Evolutionary conservation across 192 early-diverging fungal genomes (phyloP), one percentile per base, ranked within the genome.

Genomic region (Coemansia sp.): DNA sequence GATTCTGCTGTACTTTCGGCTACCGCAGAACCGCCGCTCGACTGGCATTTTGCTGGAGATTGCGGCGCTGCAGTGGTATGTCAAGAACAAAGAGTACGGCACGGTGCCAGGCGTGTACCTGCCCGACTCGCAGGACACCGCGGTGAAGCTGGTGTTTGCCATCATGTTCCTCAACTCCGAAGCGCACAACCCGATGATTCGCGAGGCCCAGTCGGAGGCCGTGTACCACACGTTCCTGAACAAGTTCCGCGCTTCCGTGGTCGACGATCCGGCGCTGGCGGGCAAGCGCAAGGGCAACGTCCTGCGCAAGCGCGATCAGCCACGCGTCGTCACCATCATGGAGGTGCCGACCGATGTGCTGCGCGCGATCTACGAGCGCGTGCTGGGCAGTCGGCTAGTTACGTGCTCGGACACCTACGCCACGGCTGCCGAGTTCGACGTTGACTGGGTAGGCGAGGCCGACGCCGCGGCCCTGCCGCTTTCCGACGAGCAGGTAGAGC

Each of bases 221-320:
- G 69, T 61, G 17, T 78, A 55, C 50, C 75, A 70, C 40, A 64
- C 63, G 12, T 60, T 78, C 29, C 23, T 65, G n/a, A 36, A 51
- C 47, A 67, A 67, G 50, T 78, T 78, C 58, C 69, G 66, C 36
- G 75, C 65, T 12, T 60, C 75, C n/a, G 65, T 78, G 9, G 75
- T 78, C 22, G 75, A 72, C 58, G 75, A 78, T 36, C 75, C 68
- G 2, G 75, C 64, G 22, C 46, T 77, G 15, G 43, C 64, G 22
- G 61, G 43, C 53, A 57, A 58, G 57, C 75, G 75, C 64, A 78
- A 78, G 56, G 75, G 65, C 60, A 78, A 72, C 36, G 75, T 78
- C 21, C 58, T 78, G 65, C 64, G 75, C 36, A 78, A 78, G 64
- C 75, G 75, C 55, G 75, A 78, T 51, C 75, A 78, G 64, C 75